phyloP scores from a whole-genome alignment of 2,329 filamentous ascomycete species.

The Fusarium sp. region DNA sequence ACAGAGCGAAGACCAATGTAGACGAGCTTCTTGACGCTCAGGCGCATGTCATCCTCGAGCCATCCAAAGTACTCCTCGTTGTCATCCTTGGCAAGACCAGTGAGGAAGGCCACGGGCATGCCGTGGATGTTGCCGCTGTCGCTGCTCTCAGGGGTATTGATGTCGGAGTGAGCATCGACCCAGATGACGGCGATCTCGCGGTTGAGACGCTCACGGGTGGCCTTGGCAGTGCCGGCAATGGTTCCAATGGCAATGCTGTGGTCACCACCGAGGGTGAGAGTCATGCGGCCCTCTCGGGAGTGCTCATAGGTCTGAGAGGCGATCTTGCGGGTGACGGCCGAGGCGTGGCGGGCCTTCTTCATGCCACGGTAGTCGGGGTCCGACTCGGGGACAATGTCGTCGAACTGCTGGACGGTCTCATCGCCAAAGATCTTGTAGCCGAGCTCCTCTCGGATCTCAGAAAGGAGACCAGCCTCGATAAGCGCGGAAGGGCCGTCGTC shows the following conservation, averaged over 20 bases:
- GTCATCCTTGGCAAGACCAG: slow-evolving; percentile 83
- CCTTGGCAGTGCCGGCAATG: slow-evolving; percentile 87
- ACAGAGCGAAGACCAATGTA: slow-evolving; percentile 97
- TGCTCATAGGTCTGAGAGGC: slow-evolving; percentile 89
- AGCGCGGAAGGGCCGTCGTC: slow-evolving; percentile 91
- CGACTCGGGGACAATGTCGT: slow-evolving; percentile 74
- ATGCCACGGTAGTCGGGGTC: slow-evolving; percentile 90
- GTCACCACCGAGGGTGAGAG: slow-evolving; percentile 94
- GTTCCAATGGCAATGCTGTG: slow-evolving; percentile 97
- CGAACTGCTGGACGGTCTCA: slow-evolving; percentile 83
- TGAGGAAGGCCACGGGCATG: slow-evolving; percentile 95
- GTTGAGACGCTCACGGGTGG: slow-evolving; percentile 82
- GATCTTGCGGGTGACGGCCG: slow-evolving; percentile 84
- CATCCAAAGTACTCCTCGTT: slow-evolving; percentile 88
- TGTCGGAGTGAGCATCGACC: slow-evolving; percentile 98
- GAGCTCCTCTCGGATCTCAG: slow-evolving; percentile 85
- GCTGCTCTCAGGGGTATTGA: slow-evolving; percentile 94
- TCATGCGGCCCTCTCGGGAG: slow-evolving; percentile 84
- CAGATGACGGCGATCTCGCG: slow-evolving; percentile 95
- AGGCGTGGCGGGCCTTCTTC: slow-evolving; percentile 92
- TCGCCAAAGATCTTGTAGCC: slow-evolving; percentile 91
- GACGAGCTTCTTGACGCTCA: slow-evolving; percentile 86
- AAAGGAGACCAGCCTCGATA: slow-evolving; percentile 87
- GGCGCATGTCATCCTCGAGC: slow-evolving; percentile 78
- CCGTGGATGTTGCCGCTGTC: slow-evolving; percentile 95